phyloP scores from a whole-genome alignment of 495 filamentous ascomycete genomes.

The Aspergillus haitiensis region DNA sequence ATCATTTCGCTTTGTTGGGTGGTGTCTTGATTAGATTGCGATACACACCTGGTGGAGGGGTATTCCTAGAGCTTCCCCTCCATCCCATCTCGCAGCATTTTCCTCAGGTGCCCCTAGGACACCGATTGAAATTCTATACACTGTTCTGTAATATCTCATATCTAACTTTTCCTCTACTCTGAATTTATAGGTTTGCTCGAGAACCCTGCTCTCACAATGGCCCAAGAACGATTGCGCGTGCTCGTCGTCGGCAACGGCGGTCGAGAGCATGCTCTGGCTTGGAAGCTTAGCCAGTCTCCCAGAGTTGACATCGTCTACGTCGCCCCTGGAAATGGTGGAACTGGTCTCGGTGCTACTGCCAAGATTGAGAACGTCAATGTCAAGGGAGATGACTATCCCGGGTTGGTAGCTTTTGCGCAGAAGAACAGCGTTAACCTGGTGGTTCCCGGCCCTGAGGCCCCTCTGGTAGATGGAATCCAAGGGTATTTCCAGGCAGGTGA shows the following conservation, averaged over 20 bases:
- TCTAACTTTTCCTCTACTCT: slow-evolving; percentile 1
- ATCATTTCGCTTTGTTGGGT: background rate
- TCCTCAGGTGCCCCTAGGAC: background rate
- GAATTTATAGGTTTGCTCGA: slow-evolving; percentile 31
- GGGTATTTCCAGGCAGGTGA: slow-evolving; percentile 71
- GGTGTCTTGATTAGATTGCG: background rate
- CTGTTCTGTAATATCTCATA: background rate
- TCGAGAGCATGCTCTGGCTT: slow-evolving; percentile 90
- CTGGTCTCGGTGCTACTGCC: slow-evolving; percentile 56
- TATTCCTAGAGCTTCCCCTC: slow-evolving; percentile 8
- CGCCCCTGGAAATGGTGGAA: slow-evolving; percentile 84
- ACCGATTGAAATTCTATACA: no score
- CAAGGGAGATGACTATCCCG: slow-evolving; percentile 71
- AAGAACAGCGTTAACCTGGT: slow-evolving; percentile 77
- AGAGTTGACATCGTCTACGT: slow-evolving; percentile 51
- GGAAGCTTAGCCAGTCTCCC: slow-evolving; percentile 85
- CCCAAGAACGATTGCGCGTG: slow-evolving; percentile 55
- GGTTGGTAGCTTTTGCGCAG: slow-evolving; percentile 71
- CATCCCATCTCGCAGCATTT: background rate
- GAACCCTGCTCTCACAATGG: slow-evolving; percentile 40
- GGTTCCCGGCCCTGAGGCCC: slow-evolving; percentile 88
- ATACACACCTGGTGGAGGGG: slow-evolving; percentile 5
- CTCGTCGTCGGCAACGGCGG: slow-evolving; percentile 92
- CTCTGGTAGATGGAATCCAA: slow-evolving; percentile 88
- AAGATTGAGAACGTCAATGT: slow-evolving; percentile 76